Evolutionary conservation across 1,284 basidiomycete genomes (phyloP), one percentile per base, ranked within the genome.

Genomic region (Puccinia sorghi): DNA sequence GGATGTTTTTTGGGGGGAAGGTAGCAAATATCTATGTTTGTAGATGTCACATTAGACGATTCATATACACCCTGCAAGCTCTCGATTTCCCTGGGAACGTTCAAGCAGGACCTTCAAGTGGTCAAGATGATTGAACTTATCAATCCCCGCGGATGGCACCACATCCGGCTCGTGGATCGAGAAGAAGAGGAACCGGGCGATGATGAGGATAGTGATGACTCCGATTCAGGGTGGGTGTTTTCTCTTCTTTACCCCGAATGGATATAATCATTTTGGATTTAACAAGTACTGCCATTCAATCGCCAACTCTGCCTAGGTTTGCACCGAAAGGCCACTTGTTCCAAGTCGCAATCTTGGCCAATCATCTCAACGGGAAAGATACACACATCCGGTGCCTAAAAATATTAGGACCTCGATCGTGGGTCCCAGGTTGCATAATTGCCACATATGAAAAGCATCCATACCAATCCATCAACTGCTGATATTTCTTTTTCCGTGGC

Each of bases 321-420:
- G 90, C 93, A 0, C 88, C 98, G 13, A 90, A 92, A 81, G 92
- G 93, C 1, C 95, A 96, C 84, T 89, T 97, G 13, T 85, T 99
- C 5, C 94, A 98, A 83, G 88, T 99, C 43, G 90, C 95, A 80
- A 89, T 99, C 74, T 87, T 94, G 25, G 90, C 92, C 25, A 99
- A 99, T 84, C 94, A 99, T 83, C 91, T 97, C 88, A 97, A 96
- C 82, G 97, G 97, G 3, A 99, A 99, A 84, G 97, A 99, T 85
- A 99, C 97, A 11, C 97, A 99, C 85, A 92, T 99, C 17, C 89
- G 97, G 22, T 93, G 94, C 0, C 85, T 99, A 59, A 89, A 89
- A 72, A 88, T 98, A 27, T 90, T 94, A 80, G 96, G 94, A 0
- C 92, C 94, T 25, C 63, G 74, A 69, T 67, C 74, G 74, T 75